Percentiles rank a stretch among this genome's conserved stretches.
Conservation (phyloP, 164 flowering plant genomes). For the Magnolia kwangsiensis region DNA sequence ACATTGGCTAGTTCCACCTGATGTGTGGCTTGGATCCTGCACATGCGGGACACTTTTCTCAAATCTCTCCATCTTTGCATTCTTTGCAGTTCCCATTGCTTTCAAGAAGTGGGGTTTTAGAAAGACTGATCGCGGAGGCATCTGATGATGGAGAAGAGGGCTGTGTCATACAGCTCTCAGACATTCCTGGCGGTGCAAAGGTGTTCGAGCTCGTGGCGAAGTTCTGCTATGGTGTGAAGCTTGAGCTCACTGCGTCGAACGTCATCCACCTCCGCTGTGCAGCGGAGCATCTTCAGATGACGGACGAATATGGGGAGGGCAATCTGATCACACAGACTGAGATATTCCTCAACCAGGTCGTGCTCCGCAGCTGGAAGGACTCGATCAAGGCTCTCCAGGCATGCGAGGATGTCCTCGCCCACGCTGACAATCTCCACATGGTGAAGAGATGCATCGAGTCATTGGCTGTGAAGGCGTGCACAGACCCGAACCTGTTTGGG, state of each 20-base stretch:
- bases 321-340: slow-evolving; percentile 75
- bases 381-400: slow-evolving; percentile 73
- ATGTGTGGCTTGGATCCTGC: too few species aligned
- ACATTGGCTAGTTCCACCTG: too few species aligned
- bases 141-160: slow-evolving; percentile 54
- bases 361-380: slow-evolving; percentile 80
- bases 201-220: slow-evolving; percentile 87
- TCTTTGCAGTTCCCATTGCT: slow-evolving; percentile 82
- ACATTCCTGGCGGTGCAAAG: slow-evolving; percentile 81
- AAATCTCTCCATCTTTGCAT: background rate
- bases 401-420: slow-evolving; percentile 66
- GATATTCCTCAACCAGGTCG: slow-evolving; percentile 72
- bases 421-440: slow-evolving; percentile 75
- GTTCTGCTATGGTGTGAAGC: slow-evolving; percentile 92
- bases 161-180: slow-evolving; percentile 48
- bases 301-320: slow-evolving; percentile 84
- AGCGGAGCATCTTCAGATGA: slow-evolving; percentile 83
- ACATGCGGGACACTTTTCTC: background rate
- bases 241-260: slow-evolving; percentile 84
- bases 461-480: slow-evolving; percentile 64
- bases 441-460: slow-evolving; percentile 74
- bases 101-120: slow-evolving; percentile 83
- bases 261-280: slow-evolving; percentile 85
- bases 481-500: slow-evolving; percentile 82
- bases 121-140: slow-evolving; percentile 66